A percentile compares a stretch with the other conserved stretches of the same genome.
These are phyloP conservation scores for Sclerotinia nivalis DNA, from an alignment of 2,329 filamentous ascomycete genomes.

Conservation along the genomic window DNA sequence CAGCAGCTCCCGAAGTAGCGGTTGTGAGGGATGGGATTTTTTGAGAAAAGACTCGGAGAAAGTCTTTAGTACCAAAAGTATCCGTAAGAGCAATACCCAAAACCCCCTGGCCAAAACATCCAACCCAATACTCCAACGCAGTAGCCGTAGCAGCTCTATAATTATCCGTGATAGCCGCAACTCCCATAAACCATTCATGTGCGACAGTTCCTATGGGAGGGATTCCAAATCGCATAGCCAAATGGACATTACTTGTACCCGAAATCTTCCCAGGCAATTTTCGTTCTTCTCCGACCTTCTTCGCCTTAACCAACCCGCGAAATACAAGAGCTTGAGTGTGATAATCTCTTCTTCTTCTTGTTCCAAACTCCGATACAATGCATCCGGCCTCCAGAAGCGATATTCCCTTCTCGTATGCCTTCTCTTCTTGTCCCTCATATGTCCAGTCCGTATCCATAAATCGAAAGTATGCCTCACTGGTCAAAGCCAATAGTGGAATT, in stretches of 20 bases:
- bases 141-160: slow-evolving; percentile 83
- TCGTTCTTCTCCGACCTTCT: slow-evolving; percentile 64
- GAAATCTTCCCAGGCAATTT: slow-evolving; percentile 72
- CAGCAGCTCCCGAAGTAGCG: slow-evolving; percentile 28
- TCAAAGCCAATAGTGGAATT: slow-evolving; percentile 87
- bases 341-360: slow-evolving; percentile 84
- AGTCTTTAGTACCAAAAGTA: slow-evolving; percentile 90
- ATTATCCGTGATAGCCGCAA: slow-evolving; percentile 84
- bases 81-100: slow-evolving; percentile 90
- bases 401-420: slow-evolving; percentile 78
- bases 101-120: slow-evolving; percentile 82
- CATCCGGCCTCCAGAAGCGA: slow-evolving; percentile 79
- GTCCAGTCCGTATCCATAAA: slow-evolving; percentile 94
- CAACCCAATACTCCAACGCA: slow-evolving; percentile 84
- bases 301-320: slow-evolving; percentile 77
- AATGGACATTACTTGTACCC: slow-evolving; percentile 94
- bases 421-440: slow-evolving; percentile 82
- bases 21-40: slow-evolving; percentile 53
- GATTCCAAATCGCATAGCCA: slow-evolving; percentile 90
- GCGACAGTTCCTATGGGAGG: slow-evolving; percentile 86
- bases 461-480: slow-evolving; percentile 95
- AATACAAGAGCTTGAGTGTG: slow-evolving; percentile 93
- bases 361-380: slow-evolving; percentile 91
- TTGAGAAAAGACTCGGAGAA: slow-evolving; percentile 79
- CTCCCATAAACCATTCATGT: slow-evolving; percentile 99